These are phyloP conservation scores for Picochlorum sp. DNA, from an alignment of 139 green algal genomes.

Conservation along the genomic window DNA sequence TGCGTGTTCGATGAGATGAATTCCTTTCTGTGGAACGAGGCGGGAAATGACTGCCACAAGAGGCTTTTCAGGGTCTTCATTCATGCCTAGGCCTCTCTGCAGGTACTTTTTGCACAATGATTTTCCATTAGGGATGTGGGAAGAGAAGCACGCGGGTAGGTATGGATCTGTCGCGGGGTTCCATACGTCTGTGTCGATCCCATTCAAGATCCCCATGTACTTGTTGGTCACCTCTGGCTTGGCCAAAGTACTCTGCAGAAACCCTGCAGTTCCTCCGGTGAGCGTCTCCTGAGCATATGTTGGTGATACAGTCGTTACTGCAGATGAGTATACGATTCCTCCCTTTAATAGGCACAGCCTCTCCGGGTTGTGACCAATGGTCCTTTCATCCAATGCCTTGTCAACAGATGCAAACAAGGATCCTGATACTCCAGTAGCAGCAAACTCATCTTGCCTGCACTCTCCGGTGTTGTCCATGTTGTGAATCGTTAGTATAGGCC, in stretches of 20 bases:
- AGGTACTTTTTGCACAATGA: constrained; percentile 81
- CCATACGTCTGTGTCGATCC: constrained; percentile 83
- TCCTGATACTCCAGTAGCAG: constrained; percentile 55
- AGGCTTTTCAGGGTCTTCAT: constrained; percentile 57
- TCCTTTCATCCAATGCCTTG: constrained; percentile 91
- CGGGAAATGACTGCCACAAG: constrained; percentile 81
- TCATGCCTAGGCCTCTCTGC: constrained; percentile 72
- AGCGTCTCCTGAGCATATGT: constrained; percentile 84
- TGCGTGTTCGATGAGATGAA: constrained; percentile 82
- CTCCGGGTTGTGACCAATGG: constrained; percentile 96
- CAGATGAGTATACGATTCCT: constrained; percentile 85
- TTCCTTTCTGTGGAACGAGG: constrained; percentile 87
- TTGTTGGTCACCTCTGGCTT: constrained; percentile 36
- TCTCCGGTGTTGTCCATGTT: constrained; percentile 91
- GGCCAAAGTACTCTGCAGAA: constrained; percentile 61
- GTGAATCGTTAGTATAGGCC: constrained; percentile 84
- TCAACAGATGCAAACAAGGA: constrained; percentile 65
- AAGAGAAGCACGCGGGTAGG: constrained; percentile 68
- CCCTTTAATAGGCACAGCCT: constrained; percentile 90
- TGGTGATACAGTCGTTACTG: constrained; percentile 84
- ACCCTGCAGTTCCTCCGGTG: constrained; percentile 60
- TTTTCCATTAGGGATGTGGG: constrained; percentile 55
- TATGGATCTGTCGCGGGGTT: constrained; percentile 62
- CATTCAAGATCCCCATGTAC: constrained; percentile 84
- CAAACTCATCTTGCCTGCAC: constrained; percentile 81